Conservation (phyloP, 2,329 filamentous ascomycete genomes). For the Dryadomyces quercus-mongolicae region DNA sequence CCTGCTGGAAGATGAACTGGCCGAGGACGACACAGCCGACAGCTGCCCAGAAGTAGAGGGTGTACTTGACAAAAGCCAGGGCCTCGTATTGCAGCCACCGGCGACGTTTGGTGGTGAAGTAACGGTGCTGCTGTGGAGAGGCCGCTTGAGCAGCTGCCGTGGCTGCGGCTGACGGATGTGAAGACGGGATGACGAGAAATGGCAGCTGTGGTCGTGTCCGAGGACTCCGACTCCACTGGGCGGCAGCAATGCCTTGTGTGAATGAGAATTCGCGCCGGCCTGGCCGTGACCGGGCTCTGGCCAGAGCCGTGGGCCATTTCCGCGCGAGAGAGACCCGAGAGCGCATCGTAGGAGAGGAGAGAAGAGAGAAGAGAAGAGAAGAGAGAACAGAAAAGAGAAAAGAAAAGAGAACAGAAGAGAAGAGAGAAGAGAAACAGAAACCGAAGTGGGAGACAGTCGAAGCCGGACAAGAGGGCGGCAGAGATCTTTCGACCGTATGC, state of each 20-base stretch:
- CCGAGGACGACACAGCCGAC: slow-evolving; percentile 47
- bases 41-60: slow-evolving; percentile 51
- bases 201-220: slow-evolving; percentile 30
- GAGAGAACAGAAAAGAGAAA: no score
- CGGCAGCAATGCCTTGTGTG: slow-evolving; percentile 1
- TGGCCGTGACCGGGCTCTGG: not conserved
- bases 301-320: not conserved
- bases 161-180: not conserved
- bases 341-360: not conserved
- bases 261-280: slow-evolving; percentile 4
- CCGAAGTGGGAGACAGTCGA: no score
- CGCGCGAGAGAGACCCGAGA: not conserved
- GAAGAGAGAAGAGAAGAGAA: no score
- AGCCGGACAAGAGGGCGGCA: no score
- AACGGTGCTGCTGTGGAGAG: slow-evolving; percentile 46
- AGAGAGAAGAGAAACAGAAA: no score
- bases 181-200: slow-evolving; percentile 32
- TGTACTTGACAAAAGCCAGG: slow-evolving; percentile 56
- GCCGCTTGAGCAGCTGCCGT: no score
- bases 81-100: slow-evolving; percentile 60
- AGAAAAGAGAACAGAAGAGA: no score
- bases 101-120: slow-evolving; percentile 69
- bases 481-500: no score
- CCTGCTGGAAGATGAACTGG: slow-evolving; percentile 56
- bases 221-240: slow-evolving; percentile 1